Evolutionary conservation across 1,284 basidiomycete species (phyloP), one percentile per base, ranked within the genome.

Genomic region (Boletus semigastroideus): DNA sequence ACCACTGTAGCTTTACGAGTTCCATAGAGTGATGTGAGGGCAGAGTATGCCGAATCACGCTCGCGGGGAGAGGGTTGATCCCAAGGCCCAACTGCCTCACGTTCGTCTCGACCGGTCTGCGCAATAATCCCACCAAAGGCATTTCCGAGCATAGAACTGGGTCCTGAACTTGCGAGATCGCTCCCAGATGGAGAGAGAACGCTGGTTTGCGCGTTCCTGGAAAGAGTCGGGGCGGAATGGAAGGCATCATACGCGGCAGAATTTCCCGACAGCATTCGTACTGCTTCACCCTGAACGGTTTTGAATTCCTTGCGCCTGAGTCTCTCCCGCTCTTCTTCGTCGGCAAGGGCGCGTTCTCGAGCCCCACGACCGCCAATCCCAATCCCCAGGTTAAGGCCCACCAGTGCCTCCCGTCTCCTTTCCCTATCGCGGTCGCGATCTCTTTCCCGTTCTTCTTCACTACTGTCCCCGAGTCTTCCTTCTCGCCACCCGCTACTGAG

Each of bases 171-270:
- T 34, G 49, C 30, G 13, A 54, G 48, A 41, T 72, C 67, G 19
- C 54, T 51, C 8, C 54, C 48, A 5, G 61, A 47, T 10, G 62
- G 49, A 16, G 68, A 58, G 20, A 69, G 53, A 49, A 67, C 40
- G 30, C 52, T 52, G 13, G 54, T 36, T 25, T 63, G 61, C 33
- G 52, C 42, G 36, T 53, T 67, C 59, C 66, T 62, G 20, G 66
- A 57, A 27, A 64, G 28, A 25, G 80, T 64, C 4, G 77, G 75
- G 2, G 86, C 78, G 1, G 84, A 83, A 65, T 90, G 85, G 72
- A 90, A 91, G 4, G 87, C 84, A 60, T 91, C 88, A 63, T 82
- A 90, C 4, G 85, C 78, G 39, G 72, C 73, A 39, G 74, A 54
- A 61, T 77, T 79, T 58, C 59, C 74, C 53, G 72, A 74, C 43